Conservation (phyloP, 495 filamentous ascomycete species). For the Neurospora africana region DNA sequence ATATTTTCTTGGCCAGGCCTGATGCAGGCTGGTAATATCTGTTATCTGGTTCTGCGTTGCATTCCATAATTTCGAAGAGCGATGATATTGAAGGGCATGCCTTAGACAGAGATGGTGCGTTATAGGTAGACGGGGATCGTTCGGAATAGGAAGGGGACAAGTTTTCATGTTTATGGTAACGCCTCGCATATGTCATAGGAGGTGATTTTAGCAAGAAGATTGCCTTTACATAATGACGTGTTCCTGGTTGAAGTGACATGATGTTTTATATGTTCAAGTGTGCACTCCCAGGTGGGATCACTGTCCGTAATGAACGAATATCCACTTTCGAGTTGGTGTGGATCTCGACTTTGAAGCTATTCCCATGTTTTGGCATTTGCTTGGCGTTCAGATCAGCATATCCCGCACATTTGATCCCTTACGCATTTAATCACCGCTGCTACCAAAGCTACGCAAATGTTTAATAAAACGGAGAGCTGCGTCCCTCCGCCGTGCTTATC, state of each 20-base stretch:
- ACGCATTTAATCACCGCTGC: too few relatives aligned
- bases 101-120: neutral
- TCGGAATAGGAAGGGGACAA: neutral
- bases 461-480: too few relatives aligned
- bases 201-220: too few relatives aligned
- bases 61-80: neutral
- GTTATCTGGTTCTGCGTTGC: neutral
- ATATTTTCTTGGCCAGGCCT: neutral
- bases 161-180: neutral
- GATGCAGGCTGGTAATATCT: neutral
- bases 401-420: too few relatives aligned
- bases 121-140: neutral
- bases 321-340: neutral
- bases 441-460: too few relatives aligned
- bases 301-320: neutral
- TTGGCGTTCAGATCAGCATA: neutral
- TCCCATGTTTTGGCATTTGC: neutral
- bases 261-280: neutral
- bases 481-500: too few relatives aligned
- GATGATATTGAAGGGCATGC: neutral
- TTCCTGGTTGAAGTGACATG: neutral
- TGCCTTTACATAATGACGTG: neutral
- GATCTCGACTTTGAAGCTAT: neutral
- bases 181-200: neutral
- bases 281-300: neutral